These are phyloP conservation scores for Pachyrhizus erosus DNA, from an alignment of 306 rosid genomes.

Conservation along the genomic window DNA sequence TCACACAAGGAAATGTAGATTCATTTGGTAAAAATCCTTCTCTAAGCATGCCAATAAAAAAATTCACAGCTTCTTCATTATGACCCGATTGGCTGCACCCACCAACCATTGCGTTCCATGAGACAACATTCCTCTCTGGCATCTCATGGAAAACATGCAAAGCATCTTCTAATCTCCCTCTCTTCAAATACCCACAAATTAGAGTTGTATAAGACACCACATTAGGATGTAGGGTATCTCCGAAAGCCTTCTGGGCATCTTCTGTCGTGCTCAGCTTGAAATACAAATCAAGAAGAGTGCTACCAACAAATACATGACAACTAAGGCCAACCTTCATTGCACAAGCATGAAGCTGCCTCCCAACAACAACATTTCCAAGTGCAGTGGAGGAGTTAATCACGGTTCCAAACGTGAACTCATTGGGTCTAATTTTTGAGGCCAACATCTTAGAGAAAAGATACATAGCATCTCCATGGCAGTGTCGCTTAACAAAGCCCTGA, in stretches of 20 bases:
- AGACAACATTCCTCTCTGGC: constrained; percentile 80
- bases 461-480: constrained; percentile 58
- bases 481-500: constrained; percentile 55
- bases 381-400: constrained; percentile 65
- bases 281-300: constrained; percentile 80
- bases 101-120: constrained; percentile 89
- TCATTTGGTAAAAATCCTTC: constrained; percentile 71
- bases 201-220: constrained; percentile 88
- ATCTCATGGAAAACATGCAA: constrained; percentile 59
- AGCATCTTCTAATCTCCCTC: constrained; percentile 67
- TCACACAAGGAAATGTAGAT: constrained; percentile 84
- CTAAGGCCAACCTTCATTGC: constrained; percentile 63
- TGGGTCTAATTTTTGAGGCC: constrained; percentile 61
- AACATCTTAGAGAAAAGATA: constrained; percentile 73
- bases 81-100: constrained; percentile 89
- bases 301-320: constrained; percentile 74
- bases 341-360: constrained; percentile 77
- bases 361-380: constrained; percentile 49
- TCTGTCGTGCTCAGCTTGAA: constrained; percentile 67
- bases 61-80: constrained; percentile 77
- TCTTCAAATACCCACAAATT: constrained; percentile 74
- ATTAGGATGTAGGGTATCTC: constrained; percentile 64
- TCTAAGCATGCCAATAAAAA: constrained; percentile 71
- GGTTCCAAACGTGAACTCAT: constrained; percentile 81
- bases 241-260: constrained; percentile 65